Conservation (phyloP, 768 basidiomycete genomes). For the Paxillus involutus region DNA sequence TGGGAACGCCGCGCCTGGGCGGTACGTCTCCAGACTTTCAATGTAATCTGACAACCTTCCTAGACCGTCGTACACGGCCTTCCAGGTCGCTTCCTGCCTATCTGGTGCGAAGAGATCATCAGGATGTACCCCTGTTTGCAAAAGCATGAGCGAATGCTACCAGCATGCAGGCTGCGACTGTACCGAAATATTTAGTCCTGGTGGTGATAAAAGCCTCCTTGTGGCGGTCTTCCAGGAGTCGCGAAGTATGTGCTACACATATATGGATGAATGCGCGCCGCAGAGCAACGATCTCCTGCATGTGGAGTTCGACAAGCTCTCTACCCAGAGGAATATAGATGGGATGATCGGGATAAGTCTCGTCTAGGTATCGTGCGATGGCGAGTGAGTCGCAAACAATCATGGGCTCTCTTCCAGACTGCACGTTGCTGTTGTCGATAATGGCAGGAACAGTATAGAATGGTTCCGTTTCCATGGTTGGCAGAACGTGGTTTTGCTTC, state of each 20-base stretch:
- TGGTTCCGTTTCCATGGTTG: not conserved
- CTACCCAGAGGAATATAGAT: not conserved
- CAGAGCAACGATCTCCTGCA: not conserved
- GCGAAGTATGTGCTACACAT: not conserved
- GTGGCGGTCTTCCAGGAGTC: not conserved
- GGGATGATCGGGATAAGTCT: conserved; percentile 36
- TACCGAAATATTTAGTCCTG: not conserved
- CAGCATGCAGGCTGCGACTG: not conserved
- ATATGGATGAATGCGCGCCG: not conserved
- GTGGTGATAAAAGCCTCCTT: not conserved
- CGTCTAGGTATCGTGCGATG: conserved; percentile 51
- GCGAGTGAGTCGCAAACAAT: conserved; percentile 38
- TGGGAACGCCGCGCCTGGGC: not conserved
- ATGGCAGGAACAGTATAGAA: conserved; percentile 48
- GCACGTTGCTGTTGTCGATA: conserved; percentile 38
- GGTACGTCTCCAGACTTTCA: not conserved
- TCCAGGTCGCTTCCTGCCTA: not conserved
- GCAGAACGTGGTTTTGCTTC: not conserved
- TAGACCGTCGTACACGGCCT: not conserved
- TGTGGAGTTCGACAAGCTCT: not conserved
- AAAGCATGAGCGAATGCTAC: not conserved
- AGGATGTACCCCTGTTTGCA: not conserved
- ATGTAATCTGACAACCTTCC: not conserved
- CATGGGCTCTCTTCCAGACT: not conserved
- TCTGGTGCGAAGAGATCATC: not conserved